Evolutionary conservation across 208 protist genomes (phyloP).

Genomic region (Zelonia costaricensis): DNA sequence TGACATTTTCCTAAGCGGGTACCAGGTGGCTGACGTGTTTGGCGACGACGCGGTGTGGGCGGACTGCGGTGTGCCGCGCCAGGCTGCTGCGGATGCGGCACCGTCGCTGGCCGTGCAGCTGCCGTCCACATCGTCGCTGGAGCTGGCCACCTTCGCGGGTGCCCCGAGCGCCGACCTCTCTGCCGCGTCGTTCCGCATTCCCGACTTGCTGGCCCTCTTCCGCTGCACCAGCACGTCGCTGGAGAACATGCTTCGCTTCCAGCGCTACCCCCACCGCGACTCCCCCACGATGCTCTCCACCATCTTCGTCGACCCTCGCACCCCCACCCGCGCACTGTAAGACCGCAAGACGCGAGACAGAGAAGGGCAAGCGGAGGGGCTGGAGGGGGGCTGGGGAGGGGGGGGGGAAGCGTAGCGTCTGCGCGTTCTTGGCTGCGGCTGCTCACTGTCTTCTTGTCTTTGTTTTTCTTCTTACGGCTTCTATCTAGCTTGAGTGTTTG

Average conservation of each 20-base stretch:
- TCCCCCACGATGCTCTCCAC: constrained; percentile 25
- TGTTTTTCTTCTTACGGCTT: too few species aligned
- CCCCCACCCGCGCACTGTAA: neutral
- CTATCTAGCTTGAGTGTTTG: too few species aligned
- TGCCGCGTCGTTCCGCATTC: constrained; percentile 40
- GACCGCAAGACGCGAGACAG: neutral
- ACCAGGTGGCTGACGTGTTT: constrained; percentile 53
- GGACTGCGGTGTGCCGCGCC: constrained; percentile 7
- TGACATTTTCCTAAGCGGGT: constrained; percentile 45
- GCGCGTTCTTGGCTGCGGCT: too few species aligned
- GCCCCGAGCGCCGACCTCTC: constrained; percentile 32
- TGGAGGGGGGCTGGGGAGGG: neutral
- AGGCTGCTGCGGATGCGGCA: neutral
- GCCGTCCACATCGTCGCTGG: constrained; percentile 2
- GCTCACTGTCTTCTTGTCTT: too few species aligned
- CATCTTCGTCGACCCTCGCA: constrained; percentile 26
- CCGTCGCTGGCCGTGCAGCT: neutral
- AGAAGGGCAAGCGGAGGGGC: neutral
- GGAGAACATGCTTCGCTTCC: constrained; percentile 33
- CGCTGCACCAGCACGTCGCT: constrained; percentile 34
- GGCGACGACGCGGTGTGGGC: constrained; percentile 25
- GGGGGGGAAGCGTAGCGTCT: too few species aligned
- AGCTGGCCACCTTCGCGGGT: constrained; percentile 19
- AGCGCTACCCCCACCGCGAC: constrained; percentile 11
- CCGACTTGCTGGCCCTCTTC: constrained; percentile 47